Conservation (phyloP, 2,329 filamentous ascomycete species). For the Beauveria asiatica region DNA sequence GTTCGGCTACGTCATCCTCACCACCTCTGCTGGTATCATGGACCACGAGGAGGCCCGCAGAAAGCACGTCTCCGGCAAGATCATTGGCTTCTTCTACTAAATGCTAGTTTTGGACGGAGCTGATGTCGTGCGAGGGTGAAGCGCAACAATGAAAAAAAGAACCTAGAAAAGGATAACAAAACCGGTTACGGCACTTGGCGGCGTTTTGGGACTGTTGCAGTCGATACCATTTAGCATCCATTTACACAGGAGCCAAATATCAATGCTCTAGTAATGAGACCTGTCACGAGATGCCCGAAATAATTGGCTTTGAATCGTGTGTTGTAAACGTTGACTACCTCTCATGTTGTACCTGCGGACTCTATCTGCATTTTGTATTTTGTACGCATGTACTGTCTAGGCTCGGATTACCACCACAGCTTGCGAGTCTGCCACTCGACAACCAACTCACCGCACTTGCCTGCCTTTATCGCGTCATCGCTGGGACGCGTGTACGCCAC, state of each 20-base stretch:
- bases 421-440: conserved; percentile 15
- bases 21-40: conserved; percentile 99
- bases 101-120: conserved; percentile 12
- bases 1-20: conserved; percentile 98
- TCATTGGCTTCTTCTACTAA: conserved; percentile 99
- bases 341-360: background rate
- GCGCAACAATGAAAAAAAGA: conserved; percentile 16
- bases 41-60: conserved; percentile 99
- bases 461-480: conserved; percentile 10
- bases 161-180: conserved; percentile 11
- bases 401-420: conserved; percentile 14
- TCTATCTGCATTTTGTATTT: background rate
- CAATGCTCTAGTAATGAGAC: conserved; percentile 27
- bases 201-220: conserved; percentile 29
- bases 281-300: conserved; percentile 21
- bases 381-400: background rate
- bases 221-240: conserved; percentile 25
- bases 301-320: background rate
- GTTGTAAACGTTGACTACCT: background rate
- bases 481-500: conserved; percentile 14
- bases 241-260: conserved; percentile 24
- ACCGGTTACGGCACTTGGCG: conserved; percentile 25
- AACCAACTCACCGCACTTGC: conserved; percentile 9
- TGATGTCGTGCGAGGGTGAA: conserved; percentile 9
- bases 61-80: conserved; percentile 99